A percentile compares a stretch with the other conserved stretches of the same genome.
Conservation (phyloP, 2,329 filamentous ascomycete species). For the Bretziella fagacearum region DNA sequence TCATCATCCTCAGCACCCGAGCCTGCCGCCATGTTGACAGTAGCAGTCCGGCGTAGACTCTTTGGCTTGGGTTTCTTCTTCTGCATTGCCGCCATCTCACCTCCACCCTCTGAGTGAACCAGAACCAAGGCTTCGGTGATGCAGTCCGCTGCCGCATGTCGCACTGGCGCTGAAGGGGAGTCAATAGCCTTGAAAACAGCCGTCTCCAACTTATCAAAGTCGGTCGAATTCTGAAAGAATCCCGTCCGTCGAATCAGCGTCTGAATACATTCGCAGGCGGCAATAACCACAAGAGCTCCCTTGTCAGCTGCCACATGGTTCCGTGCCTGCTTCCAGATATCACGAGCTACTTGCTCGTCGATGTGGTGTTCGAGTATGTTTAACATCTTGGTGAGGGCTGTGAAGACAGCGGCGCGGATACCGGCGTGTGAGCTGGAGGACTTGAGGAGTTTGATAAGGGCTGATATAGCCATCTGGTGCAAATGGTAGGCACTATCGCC, state of each 20-base stretch:
- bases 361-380: conserved; percentile 58
- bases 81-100: conserved; percentile 42
- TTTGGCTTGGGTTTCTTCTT: conserved; percentile 42
- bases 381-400: conserved; percentile 57
- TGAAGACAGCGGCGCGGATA: conserved; percentile 61
- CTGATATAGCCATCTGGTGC: conserved; percentile 55
- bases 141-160: conserved; percentile 74
- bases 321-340: conserved; percentile 84
- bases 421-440: conserved; percentile 64
- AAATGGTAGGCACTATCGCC: conserved; percentile 83
- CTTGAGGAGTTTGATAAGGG: conserved; percentile 66
- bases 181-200: conserved; percentile 78
- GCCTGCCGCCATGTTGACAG: conserved; percentile 18
- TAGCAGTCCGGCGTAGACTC: conserved; percentile 38
- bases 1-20: conserved; percentile 59
- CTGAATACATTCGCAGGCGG: conserved; percentile 64
- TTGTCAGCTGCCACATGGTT: conserved; percentile 65
- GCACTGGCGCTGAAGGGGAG: conserved; percentile 53
- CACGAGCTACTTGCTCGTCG: conserved; percentile 71
- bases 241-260: conserved; percentile 52
- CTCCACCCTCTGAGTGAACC: conserved; percentile 38
- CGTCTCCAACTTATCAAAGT: conserved; percentile 77
- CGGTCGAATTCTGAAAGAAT: conserved; percentile 74
- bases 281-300: conserved; percentile 60
- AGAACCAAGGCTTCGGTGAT: conserved; percentile 72